A percentile compares a stretch with the other conserved stretches of the same genome.
phyloP scores from a whole-genome alignment of 2,329 filamentous ascomycete species.

The Fusarium heterosporum region DNA sequence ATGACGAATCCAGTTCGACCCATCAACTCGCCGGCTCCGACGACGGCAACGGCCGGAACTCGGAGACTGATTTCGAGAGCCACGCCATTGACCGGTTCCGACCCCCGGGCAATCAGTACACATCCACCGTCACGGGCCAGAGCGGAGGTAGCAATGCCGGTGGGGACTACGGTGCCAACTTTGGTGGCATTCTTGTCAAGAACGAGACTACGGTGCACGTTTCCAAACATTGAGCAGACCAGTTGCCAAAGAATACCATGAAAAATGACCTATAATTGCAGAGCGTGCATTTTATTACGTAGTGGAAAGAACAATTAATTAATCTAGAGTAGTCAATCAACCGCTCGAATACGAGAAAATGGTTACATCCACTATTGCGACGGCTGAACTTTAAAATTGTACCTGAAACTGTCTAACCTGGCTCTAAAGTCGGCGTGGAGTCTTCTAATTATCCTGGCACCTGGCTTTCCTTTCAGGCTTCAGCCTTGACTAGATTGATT shows the following conservation, averaged over 20 bases:
- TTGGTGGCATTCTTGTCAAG: conserved; percentile 42
- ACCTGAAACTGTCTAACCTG: not conserved
- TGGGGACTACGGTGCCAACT: not conserved
- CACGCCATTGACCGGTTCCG: conserved; percentile 36
- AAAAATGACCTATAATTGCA: not conserved
- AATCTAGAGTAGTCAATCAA: not conserved
- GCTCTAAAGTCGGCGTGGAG: not conserved
- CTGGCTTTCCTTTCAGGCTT: not conserved
- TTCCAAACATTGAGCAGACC: conserved; percentile 12
- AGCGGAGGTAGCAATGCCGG: not conserved
- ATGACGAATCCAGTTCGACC: conserved; percentile 39
- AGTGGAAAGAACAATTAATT: not conserved
- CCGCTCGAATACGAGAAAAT: not conserved
- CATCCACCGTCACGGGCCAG: conserved; percentile 32
- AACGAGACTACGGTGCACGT: conserved; percentile 39
- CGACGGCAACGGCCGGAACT: conserved; percentile 5
- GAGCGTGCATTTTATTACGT: not conserved
- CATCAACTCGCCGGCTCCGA: conserved; percentile 38
- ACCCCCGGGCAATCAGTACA: conserved; percentile 27
- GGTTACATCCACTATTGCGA: not conserved
- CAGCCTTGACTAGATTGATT: not conserved
- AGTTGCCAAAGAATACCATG: not conserved
- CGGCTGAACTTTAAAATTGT: not conserved
- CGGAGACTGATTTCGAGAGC: conserved; percentile 40
- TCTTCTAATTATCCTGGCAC: not conserved